Base-by-base conservation (phyloP, 2,329 filamentous ascomycete genomes). In the Colletotrichum euphorbiae region DNA sequence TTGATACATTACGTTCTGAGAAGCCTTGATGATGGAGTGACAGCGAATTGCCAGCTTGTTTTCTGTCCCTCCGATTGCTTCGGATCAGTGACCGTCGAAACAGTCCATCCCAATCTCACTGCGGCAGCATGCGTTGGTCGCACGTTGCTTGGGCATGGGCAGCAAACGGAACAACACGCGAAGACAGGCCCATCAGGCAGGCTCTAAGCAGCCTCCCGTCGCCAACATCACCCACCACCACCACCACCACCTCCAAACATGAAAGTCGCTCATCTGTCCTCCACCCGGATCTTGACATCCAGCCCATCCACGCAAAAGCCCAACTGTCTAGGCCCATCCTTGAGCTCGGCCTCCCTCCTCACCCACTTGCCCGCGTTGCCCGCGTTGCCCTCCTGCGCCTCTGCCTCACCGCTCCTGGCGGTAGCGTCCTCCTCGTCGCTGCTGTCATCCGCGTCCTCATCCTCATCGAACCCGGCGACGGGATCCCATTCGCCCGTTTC, bases 401-500 rank as follows among this genome's bases (percentile, higher is more conserved):
- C 78, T 15, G 72, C 62, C 31, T 72, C 72, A 36, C 60, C 59
- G 6, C 70, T 68, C 40, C 54, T 70, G 21, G 79, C 81, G 5
- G 67, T 77, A 24, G 80, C 81, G 6, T 84, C 82, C 33, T 86
- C 83, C 6, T 86, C 85, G 33, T 86, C 85, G 51, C 84, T 85
- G 72, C 82, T 84, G 51, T 82, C 82, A 70, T 83, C 84, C 72
- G 79, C 82, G 21, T 85, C 85, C 12, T 73, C 75, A 33, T 85
- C 84, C 4, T 87, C 84, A 70, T 89, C 85, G 72, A 89, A 87
- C 69, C 87, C 85, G 8, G 86, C 86, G 0, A 93, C 89, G 0
- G 93, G 93, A 77, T 97, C 93, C 89, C 91, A 93, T 78, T 98
- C 94, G 19, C 93, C 93, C 8, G 94, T 97, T 80, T 97, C 93